These are phyloP conservation scores for Rhodocollybia butyracea DNA, from an alignment of 768 basidiomycete genomes.

Conservation along the genomic window DNA sequence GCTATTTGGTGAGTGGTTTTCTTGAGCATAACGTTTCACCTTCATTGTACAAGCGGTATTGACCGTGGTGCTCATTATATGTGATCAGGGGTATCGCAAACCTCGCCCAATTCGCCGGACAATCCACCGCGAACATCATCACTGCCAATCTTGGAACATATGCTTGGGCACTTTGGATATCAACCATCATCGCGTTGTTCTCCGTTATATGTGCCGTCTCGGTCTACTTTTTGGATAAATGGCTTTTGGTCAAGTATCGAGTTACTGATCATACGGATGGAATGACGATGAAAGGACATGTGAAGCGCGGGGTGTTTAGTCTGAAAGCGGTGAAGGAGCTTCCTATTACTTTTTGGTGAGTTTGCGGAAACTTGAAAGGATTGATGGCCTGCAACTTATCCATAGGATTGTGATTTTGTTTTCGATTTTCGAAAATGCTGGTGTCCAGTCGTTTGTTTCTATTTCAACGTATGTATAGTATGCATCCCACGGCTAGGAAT, in stretches of 20 bases:
- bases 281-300: slow-evolving; percentile 21
- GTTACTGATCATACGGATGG: slow-evolving; percentile 34
- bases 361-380: too few species aligned
- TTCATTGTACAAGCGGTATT: too few species aligned
- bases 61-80: too few species aligned
- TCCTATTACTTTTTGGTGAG: slow-evolving; percentile 37
- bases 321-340: slow-evolving; percentile 27
- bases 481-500: too few species aligned
- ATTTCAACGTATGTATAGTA: slow-evolving; percentile 38
- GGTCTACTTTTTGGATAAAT: slow-evolving; percentile 33
- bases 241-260: slow-evolving; percentile 30
- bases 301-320: slow-evolving; percentile 25
- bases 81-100: slow-evolving; percentile 34
- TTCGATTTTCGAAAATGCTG: slow-evolving; percentile 36
- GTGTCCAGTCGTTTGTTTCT: slow-evolving; percentile 39
- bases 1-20: too few species aligned
- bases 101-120: slow-evolving; percentile 36
- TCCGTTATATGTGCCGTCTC: slow-evolving; percentile 33
- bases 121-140: too few species aligned
- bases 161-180: slow-evolving; percentile 40
- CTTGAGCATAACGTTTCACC: too few species aligned
- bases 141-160: slow-evolving; percentile 32
- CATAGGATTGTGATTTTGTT: background rate
- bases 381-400: too few species aligned
- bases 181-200: slow-evolving; percentile 31